Evolutionary conservation across 1,139 yeast genomes (phyloP).

Genomic region (Eremothecium coryli): DNA sequence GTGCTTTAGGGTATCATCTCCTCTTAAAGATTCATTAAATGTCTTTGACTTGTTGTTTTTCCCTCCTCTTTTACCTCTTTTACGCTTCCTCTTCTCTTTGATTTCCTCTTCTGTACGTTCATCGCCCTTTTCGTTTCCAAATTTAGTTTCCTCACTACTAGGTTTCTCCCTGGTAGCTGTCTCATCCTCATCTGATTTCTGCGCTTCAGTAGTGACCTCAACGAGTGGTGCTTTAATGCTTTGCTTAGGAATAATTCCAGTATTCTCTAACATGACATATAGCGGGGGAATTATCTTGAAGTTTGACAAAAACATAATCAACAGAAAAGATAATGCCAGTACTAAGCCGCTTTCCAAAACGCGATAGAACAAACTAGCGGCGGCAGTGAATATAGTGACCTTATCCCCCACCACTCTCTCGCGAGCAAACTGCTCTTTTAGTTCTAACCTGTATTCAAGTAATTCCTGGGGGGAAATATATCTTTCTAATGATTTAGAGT

Average conservation of each 20-base stretch:
- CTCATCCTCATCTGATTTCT: constrained; percentile 4
- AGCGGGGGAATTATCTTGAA: constrained; percentile 36
- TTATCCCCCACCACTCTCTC: constrained; percentile 12
- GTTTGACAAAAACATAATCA: constrained; percentile 33
- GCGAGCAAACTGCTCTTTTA: constrained; percentile 21
- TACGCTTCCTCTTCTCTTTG: constrained; percentile 42
- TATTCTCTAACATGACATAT: constrained; percentile 26
- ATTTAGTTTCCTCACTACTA: constrained; percentile 5
- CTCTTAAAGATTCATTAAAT: constrained; percentile 12
- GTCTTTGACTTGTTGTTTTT: constrained; percentile 43
- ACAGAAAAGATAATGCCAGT: constrained; percentile 32
- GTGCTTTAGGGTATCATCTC: constrained; percentile 35
- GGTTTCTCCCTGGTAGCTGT: not conserved
- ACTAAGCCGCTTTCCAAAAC: constrained; percentile 45
- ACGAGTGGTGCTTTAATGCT: constrained; percentile 9
- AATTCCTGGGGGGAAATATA: constrained; percentile 24
- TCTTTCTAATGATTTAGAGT: constrained; percentile 15
- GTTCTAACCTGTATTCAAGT: constrained; percentile 17
- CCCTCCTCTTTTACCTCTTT: constrained; percentile 85
- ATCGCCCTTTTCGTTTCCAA: constrained; percentile 7
- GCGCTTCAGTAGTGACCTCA: constrained; percentile 13
- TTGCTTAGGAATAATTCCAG: constrained; percentile 23
- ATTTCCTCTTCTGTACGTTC: constrained; percentile 7
- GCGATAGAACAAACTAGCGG: constrained; percentile 34
- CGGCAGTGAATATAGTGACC: constrained; percentile 8